phyloP scores from a whole-genome alignment of 1,284 basidiomycete genomes.

The Puccinia novopanici region DNA sequence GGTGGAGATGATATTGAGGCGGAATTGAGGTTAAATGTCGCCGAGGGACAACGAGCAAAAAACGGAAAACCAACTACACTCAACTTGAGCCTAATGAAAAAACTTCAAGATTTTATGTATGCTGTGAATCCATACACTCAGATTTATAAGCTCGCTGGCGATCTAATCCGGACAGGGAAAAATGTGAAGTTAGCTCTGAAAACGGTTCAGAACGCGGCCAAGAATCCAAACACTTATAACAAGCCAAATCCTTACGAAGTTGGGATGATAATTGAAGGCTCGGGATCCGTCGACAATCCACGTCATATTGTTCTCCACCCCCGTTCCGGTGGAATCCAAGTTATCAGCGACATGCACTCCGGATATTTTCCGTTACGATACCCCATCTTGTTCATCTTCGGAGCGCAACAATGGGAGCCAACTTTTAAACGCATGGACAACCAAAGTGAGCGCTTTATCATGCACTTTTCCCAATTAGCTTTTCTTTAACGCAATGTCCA shows the following conservation, averaged over 20 bases:
- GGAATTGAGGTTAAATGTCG: neutral
- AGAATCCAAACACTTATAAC: constrained; percentile 11
- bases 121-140: too few relatives aligned
- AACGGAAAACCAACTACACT: too few relatives aligned
- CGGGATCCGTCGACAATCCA: neutral
- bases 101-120: too few relatives aligned
- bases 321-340: too few relatives aligned
- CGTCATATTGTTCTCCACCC: neutral
- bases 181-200: neutral
- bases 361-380: too few relatives aligned
- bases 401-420: too few relatives aligned
- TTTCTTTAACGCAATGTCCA: constrained; percentile 20
- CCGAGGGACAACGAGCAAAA: too few relatives aligned
- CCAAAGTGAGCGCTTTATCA: neutral
- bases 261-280: neutral
- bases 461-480: constrained; percentile 3
- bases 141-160: neutral
- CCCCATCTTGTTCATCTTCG: too few relatives aligned
- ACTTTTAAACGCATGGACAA: neutral
- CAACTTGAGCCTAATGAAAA: too few relatives aligned
- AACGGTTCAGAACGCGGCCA: neutral
- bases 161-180: too few relatives aligned
- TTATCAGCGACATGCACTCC: too few relatives aligned
- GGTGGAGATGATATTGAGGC: neutral
- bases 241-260: neutral